phyloP scores from a whole-genome alignment of 1,139 yeast genomes.

The Insectozyma bohioensis region DNA sequence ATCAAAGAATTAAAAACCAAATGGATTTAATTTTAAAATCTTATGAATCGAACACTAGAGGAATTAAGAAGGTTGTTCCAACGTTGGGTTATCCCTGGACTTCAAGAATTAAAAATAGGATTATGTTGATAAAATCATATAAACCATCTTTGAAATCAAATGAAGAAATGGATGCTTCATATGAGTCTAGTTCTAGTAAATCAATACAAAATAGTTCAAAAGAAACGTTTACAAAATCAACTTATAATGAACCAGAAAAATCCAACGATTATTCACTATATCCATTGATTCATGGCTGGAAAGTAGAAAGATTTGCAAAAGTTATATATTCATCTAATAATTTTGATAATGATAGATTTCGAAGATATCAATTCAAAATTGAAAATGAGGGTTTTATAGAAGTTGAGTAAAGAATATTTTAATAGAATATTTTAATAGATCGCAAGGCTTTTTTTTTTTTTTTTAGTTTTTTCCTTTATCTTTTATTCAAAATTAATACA shows the following conservation, averaged over 20 bases:
- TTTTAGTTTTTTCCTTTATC: not conserved
- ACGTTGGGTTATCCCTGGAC: slow-evolving; percentile 46
- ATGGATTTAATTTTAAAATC: slow-evolving; percentile 16
- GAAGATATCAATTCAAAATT: slow-evolving; percentile 18
- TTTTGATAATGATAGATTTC: slow-evolving; percentile 9
- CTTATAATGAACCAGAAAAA: slow-evolving; percentile 1
- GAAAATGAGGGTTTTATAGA: slow-evolving; percentile 16
- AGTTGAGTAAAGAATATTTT: slow-evolving; percentile 2
- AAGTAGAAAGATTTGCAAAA: slow-evolving; percentile 27
- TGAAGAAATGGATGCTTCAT: slow-evolving; percentile 4
- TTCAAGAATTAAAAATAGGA: slow-evolving; percentile 29
- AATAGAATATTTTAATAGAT: not conserved
- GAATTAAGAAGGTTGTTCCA: slow-evolving; percentile 31
- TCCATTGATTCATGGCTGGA: slow-evolving; percentile 26
- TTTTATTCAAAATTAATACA: too few relatives aligned
- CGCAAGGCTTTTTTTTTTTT: too few relatives aligned
- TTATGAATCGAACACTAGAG: slow-evolving; percentile 15
- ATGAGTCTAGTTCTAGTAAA: slow-evolving; percentile 4
- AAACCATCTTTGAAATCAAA: slow-evolving; percentile 20
- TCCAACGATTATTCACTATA: slow-evolving; percentile 5
- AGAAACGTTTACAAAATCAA: not conserved
- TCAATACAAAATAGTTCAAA: not conserved
- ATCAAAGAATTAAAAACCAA: too few relatives aligned
- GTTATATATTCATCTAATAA: slow-evolving; percentile 22
- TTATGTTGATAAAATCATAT: slow-evolving; percentile 36